Percentiles rank a stretch among this genome's conserved stretches.
These are phyloP conservation scores for Stenocarpella maydis DNA, from an alignment of 2,329 filamentous ascomycete species.

Conservation along the genomic window DNA sequence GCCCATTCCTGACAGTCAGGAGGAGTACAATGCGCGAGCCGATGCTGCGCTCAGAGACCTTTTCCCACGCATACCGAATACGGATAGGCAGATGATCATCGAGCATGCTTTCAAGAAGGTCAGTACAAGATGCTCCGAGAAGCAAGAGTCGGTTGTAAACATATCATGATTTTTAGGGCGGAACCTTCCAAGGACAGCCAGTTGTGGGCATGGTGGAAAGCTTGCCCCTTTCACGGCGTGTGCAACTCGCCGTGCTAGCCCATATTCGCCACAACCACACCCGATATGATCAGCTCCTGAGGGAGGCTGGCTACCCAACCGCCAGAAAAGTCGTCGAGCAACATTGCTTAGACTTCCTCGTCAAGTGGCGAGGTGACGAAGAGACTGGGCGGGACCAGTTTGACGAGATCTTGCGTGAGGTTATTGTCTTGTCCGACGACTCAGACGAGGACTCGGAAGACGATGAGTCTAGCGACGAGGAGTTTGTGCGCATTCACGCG, in stretches of 20 bases:
- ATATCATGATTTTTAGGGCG: conserved; percentile 49
- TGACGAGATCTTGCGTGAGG: conserved; percentile 71
- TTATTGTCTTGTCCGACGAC: conserved; percentile 70
- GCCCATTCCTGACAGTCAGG: conserved; percentile 66
- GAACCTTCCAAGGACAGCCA: conserved; percentile 59
- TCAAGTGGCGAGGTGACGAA: conserved; percentile 77
- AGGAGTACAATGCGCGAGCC: conserved; percentile 68
- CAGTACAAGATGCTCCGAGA: conserved; percentile 40
- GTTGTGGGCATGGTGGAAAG: conserved; percentile 66
- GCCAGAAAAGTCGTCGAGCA: conserved; percentile 68
- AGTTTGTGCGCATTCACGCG: conserved; percentile 31
- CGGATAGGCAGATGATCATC: conserved; percentile 69
- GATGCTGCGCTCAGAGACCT: conserved; percentile 69
- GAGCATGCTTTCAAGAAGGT: conserved; percentile 71
- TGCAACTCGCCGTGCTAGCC: conserved; percentile 71
- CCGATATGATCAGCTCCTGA: conserved; percentile 68
- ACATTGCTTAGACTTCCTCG: conserved; percentile 69
- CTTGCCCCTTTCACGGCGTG: conserved; percentile 66
- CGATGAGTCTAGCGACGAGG: conserved; percentile 47
- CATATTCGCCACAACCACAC: conserved; percentile 74
- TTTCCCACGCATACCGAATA: conserved; percentile 71
- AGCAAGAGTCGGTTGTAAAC: conserved; percentile 30
- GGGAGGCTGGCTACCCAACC: conserved; percentile 65
- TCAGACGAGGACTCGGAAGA: conserved; percentile 50
- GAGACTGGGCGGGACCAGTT: conserved; percentile 73